phyloP scores from a whole-genome alignment of 371 early-diverging fungal species.

The Apophysomyces sp. region DNA sequence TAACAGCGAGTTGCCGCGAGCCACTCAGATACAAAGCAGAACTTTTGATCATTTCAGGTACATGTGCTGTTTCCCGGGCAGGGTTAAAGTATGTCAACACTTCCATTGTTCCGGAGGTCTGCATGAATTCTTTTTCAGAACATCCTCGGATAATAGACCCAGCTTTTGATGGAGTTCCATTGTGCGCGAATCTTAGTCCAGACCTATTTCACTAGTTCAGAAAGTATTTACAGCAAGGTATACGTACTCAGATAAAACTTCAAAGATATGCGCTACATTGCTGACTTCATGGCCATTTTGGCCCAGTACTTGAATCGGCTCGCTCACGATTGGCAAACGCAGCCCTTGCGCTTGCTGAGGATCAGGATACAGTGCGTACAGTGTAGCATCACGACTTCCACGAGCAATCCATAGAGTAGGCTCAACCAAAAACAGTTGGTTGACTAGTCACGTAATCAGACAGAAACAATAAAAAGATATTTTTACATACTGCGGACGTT shows the following conservation, averaged over 20 bases:
- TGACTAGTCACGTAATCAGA: constrained; percentile 18
- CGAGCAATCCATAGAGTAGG: constrained; percentile 57
- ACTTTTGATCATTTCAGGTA: constrained; percentile 42
- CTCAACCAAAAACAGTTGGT: constrained; percentile 51
- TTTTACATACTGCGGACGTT: constrained; percentile 34
- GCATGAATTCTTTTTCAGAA: constrained; percentile 25
- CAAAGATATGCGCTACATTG: constrained; percentile 24
- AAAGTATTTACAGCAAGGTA: not conserved
- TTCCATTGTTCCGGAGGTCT: constrained; percentile 8
- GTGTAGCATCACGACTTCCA: constrained; percentile 49
- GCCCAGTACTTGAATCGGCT: constrained; percentile 33
- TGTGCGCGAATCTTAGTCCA: constrained; percentile 22
- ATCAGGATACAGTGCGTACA: constrained; percentile 39
- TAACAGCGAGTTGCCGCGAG: constrained; percentile 59
- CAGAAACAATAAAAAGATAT: not conserved
- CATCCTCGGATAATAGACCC: constrained; percentile 34
- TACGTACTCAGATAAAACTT: constrained; percentile 18
- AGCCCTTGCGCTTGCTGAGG: constrained; percentile 18
- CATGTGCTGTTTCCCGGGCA: constrained; percentile 1
- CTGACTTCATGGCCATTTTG: constrained; percentile 37
- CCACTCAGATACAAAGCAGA: constrained; percentile 42
- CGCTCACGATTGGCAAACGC: constrained; percentile 1
- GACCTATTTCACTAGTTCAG: constrained; percentile 1
- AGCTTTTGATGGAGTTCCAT: constrained; percentile 14
- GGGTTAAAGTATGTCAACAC: constrained; percentile 25